phyloP scores from a whole-genome alignment of 306 rosid species.

The Phaseolus lunatus region DNA sequence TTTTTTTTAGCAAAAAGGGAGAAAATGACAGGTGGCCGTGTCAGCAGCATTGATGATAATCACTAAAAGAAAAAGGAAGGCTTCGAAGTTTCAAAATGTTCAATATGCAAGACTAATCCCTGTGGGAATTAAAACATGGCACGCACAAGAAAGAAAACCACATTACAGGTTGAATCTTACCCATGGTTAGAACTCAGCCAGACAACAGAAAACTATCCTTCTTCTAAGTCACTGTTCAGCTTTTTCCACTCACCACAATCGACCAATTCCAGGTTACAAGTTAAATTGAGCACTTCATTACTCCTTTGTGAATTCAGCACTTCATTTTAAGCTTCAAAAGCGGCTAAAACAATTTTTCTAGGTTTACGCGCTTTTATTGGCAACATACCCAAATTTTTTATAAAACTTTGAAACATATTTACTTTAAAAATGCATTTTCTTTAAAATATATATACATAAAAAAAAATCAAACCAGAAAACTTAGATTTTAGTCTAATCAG shows the following conservation, averaged over 20 bases:
- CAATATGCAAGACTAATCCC: neutral
- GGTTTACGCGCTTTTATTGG: too few relatives aligned
- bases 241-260: neutral
- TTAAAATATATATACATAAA: too few relatives aligned
- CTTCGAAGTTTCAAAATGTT: neutral
- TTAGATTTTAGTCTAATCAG: neutral
- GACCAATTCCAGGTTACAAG: neutral
- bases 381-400: too few relatives aligned
- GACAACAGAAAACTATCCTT: neutral
- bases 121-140: neutral
- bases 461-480: constrained; percentile 4
- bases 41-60: constrained; percentile 35
- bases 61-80: neutral
- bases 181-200: constrained; percentile 14
- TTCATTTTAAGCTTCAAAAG: too few relatives aligned
- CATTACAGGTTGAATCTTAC: constrained; percentile 1
- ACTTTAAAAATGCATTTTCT: too few relatives aligned
- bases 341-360: too few relatives aligned
- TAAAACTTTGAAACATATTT: too few relatives aligned
- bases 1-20: constrained; percentile 22
- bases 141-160: constrained; percentile 12
- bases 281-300: neutral
- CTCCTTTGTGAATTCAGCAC: neutral
- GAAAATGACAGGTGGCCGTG: neutral
- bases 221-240: neutral